Evolutionary conservation across 1,284 basidiomycete species (phyloP).

Genomic region (Irpex lacteus): DNA sequence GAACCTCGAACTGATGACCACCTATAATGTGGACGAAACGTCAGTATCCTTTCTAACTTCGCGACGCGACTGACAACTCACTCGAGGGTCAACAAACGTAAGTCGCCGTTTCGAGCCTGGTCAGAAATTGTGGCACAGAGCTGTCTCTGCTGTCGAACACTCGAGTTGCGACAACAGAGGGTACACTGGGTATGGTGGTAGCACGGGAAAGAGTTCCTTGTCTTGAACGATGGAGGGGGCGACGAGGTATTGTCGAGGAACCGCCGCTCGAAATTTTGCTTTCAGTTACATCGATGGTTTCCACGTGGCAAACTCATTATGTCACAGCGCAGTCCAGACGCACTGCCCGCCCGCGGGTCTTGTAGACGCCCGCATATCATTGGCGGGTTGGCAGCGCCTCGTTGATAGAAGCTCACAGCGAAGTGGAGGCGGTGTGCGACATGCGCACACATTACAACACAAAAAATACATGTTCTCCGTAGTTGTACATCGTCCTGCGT

Average conservation of each 20-base stretch:
- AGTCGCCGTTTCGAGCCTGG: conserved; percentile 73
- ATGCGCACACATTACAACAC: neutral
- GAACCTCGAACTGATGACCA: conserved; percentile 77
- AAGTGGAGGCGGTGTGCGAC: neutral
- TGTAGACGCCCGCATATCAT: neutral
- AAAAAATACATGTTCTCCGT: neutral
- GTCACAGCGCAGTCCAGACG: neutral
- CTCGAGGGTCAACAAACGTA: conserved; percentile 80
- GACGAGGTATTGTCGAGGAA: conserved; percentile 5
- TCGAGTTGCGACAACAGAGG: conserved; percentile 35
- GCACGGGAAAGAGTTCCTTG: conserved; percentile 4
- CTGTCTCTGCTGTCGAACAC: conserved; percentile 38
- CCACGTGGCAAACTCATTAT: conserved; percentile 10
- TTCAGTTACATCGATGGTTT: conserved; percentile 12
- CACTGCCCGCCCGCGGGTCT: neutral
- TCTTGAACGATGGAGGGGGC: conserved; percentile 3
- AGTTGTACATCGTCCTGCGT: neutral
- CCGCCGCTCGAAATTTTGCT: conserved; percentile 14
- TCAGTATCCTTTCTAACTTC: conserved; percentile 7
- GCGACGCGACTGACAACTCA: conserved; percentile 37
- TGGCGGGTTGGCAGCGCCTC: neutral
- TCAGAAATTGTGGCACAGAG: conserved; percentile 60
- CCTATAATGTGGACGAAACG: conserved; percentile 39
- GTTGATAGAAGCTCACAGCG: neutral
- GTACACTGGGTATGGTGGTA: conserved; percentile 1